phyloP scores from a whole-genome alignment of 192 early-diverging fungal genomes.

The Nowakowskiella sp. region DNA sequence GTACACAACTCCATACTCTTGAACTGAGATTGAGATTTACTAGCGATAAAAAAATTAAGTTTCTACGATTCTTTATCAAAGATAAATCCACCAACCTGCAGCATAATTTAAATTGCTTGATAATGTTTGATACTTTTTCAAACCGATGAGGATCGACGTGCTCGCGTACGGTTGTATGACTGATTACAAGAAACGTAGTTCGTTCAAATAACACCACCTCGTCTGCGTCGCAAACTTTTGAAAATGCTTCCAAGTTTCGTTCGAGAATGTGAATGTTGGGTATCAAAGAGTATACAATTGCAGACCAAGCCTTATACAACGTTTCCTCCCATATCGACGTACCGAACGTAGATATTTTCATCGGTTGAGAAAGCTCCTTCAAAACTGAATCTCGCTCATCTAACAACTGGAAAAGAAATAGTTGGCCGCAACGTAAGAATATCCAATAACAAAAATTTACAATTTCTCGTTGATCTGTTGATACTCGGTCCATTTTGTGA shows the following conservation, averaged over 20 bases:
- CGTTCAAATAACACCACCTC: constrained; percentile 94
- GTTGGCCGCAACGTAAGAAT: constrained; percentile 5
- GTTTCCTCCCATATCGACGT: constrained; percentile 93
- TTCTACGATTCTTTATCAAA: neutral
- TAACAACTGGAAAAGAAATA: constrained; percentile 45
- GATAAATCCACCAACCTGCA: constrained; percentile 52
- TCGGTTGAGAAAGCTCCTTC: constrained; percentile 56
- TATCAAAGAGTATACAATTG: constrained; percentile 90
- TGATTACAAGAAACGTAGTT: constrained; percentile 92
- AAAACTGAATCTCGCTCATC: constrained; percentile 56
- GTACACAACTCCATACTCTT: constrained; percentile 81
- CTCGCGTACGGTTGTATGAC: constrained; percentile 55
- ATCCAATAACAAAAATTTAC: constrained; percentile 23
- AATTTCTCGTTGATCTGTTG: constrained; percentile 58
- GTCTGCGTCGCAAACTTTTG: constrained; percentile 76
- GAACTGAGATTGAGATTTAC: constrained; percentile 75
- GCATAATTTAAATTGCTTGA: constrained; percentile 85
- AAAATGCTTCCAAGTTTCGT: constrained; percentile 69
- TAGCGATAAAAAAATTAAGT: constrained; percentile 8
- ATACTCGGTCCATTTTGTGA: constrained; percentile 97
- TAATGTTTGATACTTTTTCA: constrained; percentile 84
- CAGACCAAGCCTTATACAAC: constrained; percentile 94
- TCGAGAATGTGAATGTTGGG: constrained; percentile 84
- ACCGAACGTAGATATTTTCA: constrained; percentile 59
- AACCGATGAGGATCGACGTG: constrained; percentile 70